Base-by-base conservation (phyloP, 2,329 filamentous ascomycete genomes). In the Botrytis pseudocinerea region DNA sequence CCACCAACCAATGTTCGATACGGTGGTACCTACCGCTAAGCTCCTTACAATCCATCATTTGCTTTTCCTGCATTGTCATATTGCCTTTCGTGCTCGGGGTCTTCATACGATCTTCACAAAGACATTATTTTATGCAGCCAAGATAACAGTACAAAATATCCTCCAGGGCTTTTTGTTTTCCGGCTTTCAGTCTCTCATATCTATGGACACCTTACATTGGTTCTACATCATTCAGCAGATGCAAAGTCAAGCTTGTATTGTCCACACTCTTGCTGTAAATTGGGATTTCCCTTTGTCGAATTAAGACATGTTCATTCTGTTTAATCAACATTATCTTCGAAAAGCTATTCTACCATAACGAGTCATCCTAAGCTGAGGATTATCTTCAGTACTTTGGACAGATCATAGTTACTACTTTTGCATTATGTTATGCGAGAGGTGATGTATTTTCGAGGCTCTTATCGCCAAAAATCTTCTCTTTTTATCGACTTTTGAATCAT, bases 401-500 rank as follows among this genome's bases (percentile, higher is more conserved):
- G 84, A 85, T 87, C 82, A 88, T 88, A 85, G 82, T 88, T 88
- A 88, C 84, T 84, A 82, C 84, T 87, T 87, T 87, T 87, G 86
- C 85, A 77, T 75, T 76, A 69, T 68, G 74, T 76, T 77, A 75
- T 74, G 71, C 65, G 65, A 69, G 65, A n/a, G 69, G 77, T 75
- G 75, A 70, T 74, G 72, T 77, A 70, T 75, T 71, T 74, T 74
- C 16, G 76, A 73, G 75, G 76, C 76, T 75, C 66, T 76, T 68
- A 38, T 69, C 74, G 71, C 69, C 73, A 66, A 73, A 76, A 76
- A 73, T 74, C 74, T 75, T 76, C 75, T 75, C 73, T 76, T 73
- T 72, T 65, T 44, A 73, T 77, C 75, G 75, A 76, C 78, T 76
- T 76, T 64, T 75, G 75, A 75, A 77, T 68, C 73, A 71, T 69